phyloP scores from a whole-genome alignment of 208 protist species.

The Trypanosomatidae sp. region DNA sequence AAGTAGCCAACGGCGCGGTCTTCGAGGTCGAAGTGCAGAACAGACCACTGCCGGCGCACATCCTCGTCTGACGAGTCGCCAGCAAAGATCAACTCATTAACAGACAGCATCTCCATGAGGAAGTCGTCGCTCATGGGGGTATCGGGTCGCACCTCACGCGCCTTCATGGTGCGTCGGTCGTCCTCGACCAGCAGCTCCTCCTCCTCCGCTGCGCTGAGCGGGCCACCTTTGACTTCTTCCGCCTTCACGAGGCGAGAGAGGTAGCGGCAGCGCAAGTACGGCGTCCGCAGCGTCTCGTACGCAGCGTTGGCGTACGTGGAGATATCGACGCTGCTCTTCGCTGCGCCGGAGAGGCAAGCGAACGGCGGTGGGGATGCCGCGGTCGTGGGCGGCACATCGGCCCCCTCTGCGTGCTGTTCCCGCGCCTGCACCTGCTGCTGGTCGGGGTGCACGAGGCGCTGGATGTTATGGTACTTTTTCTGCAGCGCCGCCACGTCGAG shows the following conservation, averaged over 20 bases:
- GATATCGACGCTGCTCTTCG: conserved; percentile 23
- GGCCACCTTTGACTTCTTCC: conserved; percentile 30
- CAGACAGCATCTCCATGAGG: conserved; percentile 71
- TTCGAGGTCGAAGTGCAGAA: conserved; percentile 63
- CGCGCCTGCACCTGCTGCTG: conserved; percentile 49
- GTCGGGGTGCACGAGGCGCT: conserved; percentile 80
- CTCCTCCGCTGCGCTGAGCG: conserved; percentile 58
- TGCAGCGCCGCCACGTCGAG: conserved; percentile 61
- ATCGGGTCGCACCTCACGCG: conserved; percentile 24
- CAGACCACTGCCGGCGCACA: conserved; percentile 39
- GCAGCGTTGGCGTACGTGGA: conserved; percentile 78
- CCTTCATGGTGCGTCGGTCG: conserved; percentile 40
- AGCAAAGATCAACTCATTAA: conserved; percentile 78
- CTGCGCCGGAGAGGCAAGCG: conserved; percentile 4
- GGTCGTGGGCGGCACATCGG: background rate
- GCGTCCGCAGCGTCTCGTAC: conserved; percentile 74
- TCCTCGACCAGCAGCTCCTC: conserved; percentile 62
- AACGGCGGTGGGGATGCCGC: background rate
- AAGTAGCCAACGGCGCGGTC: conserved; percentile 66
- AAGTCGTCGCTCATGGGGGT: conserved; percentile 56
- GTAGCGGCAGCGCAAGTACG: conserved; percentile 81
- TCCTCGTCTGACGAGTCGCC: conserved; percentile 41
- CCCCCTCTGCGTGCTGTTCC: conserved; percentile 6
- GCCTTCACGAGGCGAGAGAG: conserved; percentile 49
- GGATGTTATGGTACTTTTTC: conserved; percentile 72